Evolutionary conservation across 163 green algal species (phyloP), one percentile per base, ranked within the genome.

Genomic region (Scenedesmus sp.): DNA sequence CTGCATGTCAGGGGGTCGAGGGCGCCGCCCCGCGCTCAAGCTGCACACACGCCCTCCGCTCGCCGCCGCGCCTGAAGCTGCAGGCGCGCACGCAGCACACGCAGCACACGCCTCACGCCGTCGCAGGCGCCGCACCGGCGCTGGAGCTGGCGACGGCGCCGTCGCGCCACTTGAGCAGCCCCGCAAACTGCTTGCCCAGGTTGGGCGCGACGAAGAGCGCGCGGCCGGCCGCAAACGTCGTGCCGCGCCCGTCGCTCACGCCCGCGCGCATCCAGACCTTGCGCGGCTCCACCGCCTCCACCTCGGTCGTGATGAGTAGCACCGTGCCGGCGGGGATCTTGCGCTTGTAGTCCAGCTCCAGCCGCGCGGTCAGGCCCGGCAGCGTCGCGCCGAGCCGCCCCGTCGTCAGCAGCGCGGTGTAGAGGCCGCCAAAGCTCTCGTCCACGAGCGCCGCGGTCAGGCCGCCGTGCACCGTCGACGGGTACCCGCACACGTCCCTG

Each of bases 361-460:
- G 56, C 54, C 75, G 66, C 3, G 64, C 65, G 3, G 75, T 83
- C 9, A 83, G 56, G 22, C 75, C 75, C 51, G 75, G 75, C 28
- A 83, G 15, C 0, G 51, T 71, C 7, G 64, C 51, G n/a, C 80
- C 80, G 28, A 81, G 48, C 20, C 50, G 64, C 17, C 67, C 69
- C 34, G 33, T 72, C 10, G 53, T 62, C 4, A 82, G 63, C 15
- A 81, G 74, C 18, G 74, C 36, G 22, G 75, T 82, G 72, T 82
- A 84, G 2, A 87, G 71, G 18, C 84, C 84, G n/a, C 84, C 84
- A 26, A 89, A 73, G 1, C 87, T 88, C 63, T 93, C 89, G 66
- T 93, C 89, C 11, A 91, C 77, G 50, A 93, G 85, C 0, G 89
- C 87, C 53, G 89, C 89, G 20, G 89, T 93, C 9, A 92, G 60